Evolutionary conservation across 805 yeast species (phyloP), one percentile per base, ranked within the genome.

Genomic region (Myxozyma monticola): DNA sequence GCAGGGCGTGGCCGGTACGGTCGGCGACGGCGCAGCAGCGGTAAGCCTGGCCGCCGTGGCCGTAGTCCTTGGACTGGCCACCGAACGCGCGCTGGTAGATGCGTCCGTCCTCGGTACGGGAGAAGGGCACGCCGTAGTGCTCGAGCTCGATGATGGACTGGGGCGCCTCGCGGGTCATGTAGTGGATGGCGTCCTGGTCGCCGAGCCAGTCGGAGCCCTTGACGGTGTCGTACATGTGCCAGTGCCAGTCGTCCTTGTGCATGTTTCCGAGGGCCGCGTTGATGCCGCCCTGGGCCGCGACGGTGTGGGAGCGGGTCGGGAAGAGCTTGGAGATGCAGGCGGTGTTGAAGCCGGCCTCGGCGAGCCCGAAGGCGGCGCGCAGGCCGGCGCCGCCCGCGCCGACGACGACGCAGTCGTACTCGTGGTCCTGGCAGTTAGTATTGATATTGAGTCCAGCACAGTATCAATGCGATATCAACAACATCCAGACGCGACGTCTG

Each of bases 381-480:
- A 91, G 76, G 68, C 99, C 99, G 42, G 99, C 99, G 70, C 99
- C 99, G 66, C 99, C 99, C 50, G 99, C 99, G 66, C 99, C 99
- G 48, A 91, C 89, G 53, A 91, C 98, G 42, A 91, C 82, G 77
- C 96, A 89, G 76, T 91, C 99, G 73, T 93, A 91, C 71, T 93
- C 98, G 71, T 91, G 99, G 73, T 91, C 98, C 56, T 51, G 36
- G 25, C 20, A 10, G 28, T 31, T 8, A 15, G 28, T 15, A 28
- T n/a, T n/a, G n/a, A n/a, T n/a, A n/a, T n/a, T n/a, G n/a, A n/a
- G n/a, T n/a, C n/a, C n/a, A 18, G 12, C 6, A 25, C 20, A 2
- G n/a, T 10, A 10, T 26, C 9, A n/a, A n/a, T 12, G 10, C 12
- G 5, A n/a, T 12, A 10, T 20, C 14, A 10, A 10, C 15, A 15